Conservation (phyloP, 257 asterid genomes). For the Nicotiana attenuata region DNA sequence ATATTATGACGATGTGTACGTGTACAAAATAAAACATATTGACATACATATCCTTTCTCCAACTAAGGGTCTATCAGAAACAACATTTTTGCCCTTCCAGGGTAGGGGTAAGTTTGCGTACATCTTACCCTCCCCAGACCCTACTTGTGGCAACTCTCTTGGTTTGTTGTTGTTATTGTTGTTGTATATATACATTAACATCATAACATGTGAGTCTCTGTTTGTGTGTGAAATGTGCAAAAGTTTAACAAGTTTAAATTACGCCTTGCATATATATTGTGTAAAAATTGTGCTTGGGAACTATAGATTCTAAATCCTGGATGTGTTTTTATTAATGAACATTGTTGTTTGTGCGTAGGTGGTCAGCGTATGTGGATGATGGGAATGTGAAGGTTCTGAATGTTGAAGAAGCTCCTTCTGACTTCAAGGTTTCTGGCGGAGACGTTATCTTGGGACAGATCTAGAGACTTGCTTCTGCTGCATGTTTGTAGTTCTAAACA, state of each 20-base stretch:
- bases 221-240: neutral
- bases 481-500: too few relatives aligned
- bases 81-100: too few relatives aligned
- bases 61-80: too few relatives aligned
- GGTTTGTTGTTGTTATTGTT: too few relatives aligned
- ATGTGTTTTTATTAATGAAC: neutral
- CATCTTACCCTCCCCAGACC: too few relatives aligned
- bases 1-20: too few relatives aligned
- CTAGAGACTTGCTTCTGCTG: conserved; percentile 21
- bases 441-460: conserved; percentile 76
- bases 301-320: neutral
- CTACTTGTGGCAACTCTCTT: too few relatives aligned
- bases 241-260: neutral
- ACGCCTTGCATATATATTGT: neutral
- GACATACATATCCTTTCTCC: too few relatives aligned
- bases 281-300: neutral
- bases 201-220: too few relatives aligned
- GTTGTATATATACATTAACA: too few relatives aligned
- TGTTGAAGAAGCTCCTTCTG: conserved; percentile 81
- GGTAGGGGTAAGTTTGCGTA: too few relatives aligned
- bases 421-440: conserved; percentile 83
- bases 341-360: conserved; percentile 34
- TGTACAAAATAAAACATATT: too few relatives aligned
- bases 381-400: conserved; percentile 78
- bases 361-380: conserved; percentile 92